Evolutionary conservation across 1,139 yeast species (phyloP), one percentile per base, ranked within the genome.

Genomic region (Geotrichum cucujoidarum): DNA sequence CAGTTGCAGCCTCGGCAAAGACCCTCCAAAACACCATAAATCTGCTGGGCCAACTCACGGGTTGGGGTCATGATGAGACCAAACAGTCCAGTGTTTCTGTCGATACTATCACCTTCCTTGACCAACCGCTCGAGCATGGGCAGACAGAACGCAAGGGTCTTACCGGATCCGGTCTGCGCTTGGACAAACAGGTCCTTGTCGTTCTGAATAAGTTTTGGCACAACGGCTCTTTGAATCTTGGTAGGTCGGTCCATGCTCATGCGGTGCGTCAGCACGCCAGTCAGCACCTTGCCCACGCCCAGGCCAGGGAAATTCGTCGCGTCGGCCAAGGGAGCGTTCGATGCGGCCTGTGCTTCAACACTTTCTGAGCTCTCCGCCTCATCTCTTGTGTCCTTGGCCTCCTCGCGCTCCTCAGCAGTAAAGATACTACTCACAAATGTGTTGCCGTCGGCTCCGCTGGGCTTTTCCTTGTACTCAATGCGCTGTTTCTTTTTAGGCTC

Each of bases 121-220:
- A n/a, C 31, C 32, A 92, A 69, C 55, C 77, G 73, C 55, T 83
- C 80, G 55, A 87, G 67, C n/a, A 92, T 81, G 0, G 98, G 98
- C 42, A 92, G 70, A 13, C 83, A 71, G 63, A 87, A 92, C 0
- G 97, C 81, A 52, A 90, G 68, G 0, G 97, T 89, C 64, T 90
- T 90, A 65, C 97, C 97, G 0, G 96, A 87, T 47, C 97, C 97
- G 0, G 97, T 90, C 66, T 89, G 97, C 0, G 97, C 95, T 61
- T 87, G 94, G 44, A 89, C 85, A 57, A 90, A 84, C 50, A 88
- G 69, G 66, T 90, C 97, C 29, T 74, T 67, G 41, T 80, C 76
- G 17, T 55, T 43, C 49, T 27, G 17, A 16, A 81, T 59, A 50
- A 92, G 67, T 43, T 75, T 74, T 1, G 97, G 96, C n/a, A 90